Percentiles rank a stretch among this genome's conserved stretches.
Evolutionary conservation across 2,329 filamentous ascomycete species (phyloP).

Genomic region (Hirsutella rhossiliensis): DNA sequence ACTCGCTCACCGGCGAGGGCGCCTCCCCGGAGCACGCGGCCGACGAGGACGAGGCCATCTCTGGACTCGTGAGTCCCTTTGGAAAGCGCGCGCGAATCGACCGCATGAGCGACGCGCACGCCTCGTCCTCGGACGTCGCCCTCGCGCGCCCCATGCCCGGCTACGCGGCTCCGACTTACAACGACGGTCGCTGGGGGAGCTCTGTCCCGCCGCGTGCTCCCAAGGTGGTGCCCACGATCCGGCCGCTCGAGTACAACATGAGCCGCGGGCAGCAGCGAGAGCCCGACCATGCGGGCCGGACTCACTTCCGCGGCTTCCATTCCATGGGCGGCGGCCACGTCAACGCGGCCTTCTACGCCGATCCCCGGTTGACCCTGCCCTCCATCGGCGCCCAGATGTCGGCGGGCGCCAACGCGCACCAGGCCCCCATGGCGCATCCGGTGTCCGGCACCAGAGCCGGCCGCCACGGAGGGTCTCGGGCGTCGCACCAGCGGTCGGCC

Average conservation of each 20-base stretch:
- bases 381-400: constrained; percentile 12
- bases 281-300: constrained; percentile 1
- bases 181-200: neutral
- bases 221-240: constrained; percentile 11
- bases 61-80: constrained; percentile 7
- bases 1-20: constrained; percentile 1
- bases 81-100: constrained; percentile 12
- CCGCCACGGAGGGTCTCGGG: constrained; percentile 2
- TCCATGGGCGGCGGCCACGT: neutral
- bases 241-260: constrained; percentile 8
- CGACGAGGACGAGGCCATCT: constrained; percentile 4
- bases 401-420: neutral
- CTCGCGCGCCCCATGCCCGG: constrained; percentile 1
- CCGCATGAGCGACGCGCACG: constrained; percentile 1
- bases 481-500: constrained; percentile 11
- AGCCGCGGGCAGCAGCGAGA: neutral
- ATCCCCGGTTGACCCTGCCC: constrained; percentile 9
- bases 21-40: constrained; percentile 1
- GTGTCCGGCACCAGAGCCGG: neutral
- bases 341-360: neutral
- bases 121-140: constrained; percentile 1
- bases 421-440: neutral
- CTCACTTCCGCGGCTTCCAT: neutral
- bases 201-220: constrained; percentile 8
- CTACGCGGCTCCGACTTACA: constrained; percentile 4